phyloP scores from a whole-genome alignment of 768 basidiomycete genomes.

The Xerocomus spinulosus region DNA sequence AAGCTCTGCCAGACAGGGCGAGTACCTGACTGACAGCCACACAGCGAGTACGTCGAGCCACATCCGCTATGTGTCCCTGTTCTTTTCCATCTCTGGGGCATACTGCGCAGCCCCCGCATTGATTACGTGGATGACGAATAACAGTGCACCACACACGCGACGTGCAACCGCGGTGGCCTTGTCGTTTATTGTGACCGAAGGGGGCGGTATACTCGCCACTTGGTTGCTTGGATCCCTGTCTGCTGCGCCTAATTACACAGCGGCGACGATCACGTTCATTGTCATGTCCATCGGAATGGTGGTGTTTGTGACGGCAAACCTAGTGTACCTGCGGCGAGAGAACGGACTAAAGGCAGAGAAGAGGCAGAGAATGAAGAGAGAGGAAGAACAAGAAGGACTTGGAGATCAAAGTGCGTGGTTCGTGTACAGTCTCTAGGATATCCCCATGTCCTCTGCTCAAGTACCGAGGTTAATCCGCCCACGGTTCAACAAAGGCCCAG shows the following conservation, averaged over 20 bases:
- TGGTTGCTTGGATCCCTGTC: slow-evolving; percentile 55
- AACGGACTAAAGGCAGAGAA: slow-evolving; percentile 42
- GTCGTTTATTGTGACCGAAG: slow-evolving; percentile 52
- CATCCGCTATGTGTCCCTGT: slow-evolving; percentile 53
- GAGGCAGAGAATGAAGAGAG: slow-evolving; percentile 29
- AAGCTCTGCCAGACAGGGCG: neutral
- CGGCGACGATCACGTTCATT: slow-evolving; percentile 39
- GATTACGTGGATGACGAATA: slow-evolving; percentile 61
- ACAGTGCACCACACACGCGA: slow-evolving; percentile 50
- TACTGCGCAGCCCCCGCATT: slow-evolving; percentile 50
- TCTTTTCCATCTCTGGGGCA: slow-evolving; percentile 49
- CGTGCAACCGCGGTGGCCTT: slow-evolving; percentile 58
- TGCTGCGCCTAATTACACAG: slow-evolving; percentile 45
- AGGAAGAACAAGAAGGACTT: slow-evolving; percentile 39
- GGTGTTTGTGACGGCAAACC: slow-evolving; percentile 35
- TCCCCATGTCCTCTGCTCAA: too few relatives aligned
- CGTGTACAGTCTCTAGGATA: slow-evolving; percentile 41
- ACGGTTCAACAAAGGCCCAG: too few relatives aligned
- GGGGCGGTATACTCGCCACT: slow-evolving; percentile 55
- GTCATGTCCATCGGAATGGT: slow-evolving; percentile 38
- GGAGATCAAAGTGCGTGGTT: slow-evolving; percentile 58
- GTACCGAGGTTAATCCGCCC: too few relatives aligned
- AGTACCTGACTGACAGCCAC: neutral
- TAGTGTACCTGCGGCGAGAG: slow-evolving; percentile 38
- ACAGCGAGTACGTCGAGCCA: slow-evolving; percentile 29